phyloP scores from a whole-genome alignment of 345 rosid species.

The Eutrema japonicum region DNA sequence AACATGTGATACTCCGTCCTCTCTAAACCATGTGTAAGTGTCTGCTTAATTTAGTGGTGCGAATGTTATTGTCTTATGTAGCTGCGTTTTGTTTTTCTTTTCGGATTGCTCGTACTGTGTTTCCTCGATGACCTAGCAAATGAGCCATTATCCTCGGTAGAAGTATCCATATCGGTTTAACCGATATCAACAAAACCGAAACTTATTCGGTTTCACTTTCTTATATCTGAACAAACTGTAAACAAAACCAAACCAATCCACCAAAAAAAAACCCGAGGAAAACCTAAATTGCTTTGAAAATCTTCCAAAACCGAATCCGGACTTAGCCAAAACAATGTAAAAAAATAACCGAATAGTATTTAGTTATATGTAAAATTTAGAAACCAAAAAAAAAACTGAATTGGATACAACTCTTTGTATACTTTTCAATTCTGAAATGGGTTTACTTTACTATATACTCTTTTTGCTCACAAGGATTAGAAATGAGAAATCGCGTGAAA shows the following conservation, averaged over 20 bases:
- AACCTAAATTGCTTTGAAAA: too few relatives aligned
- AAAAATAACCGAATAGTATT: background rate
- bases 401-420: background rate
- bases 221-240: too few relatives aligned
- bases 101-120: conserved; percentile 14
- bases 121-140: background rate
- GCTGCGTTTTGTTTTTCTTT: background rate
- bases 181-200: background rate
- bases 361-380: background rate
- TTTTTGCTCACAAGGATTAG: conserved; percentile 2
- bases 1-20: background rate
- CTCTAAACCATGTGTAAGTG: conserved; percentile 18
- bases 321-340: too few relatives aligned
- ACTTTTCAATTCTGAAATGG: background rate
- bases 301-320: too few relatives aligned
- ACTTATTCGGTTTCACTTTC: background rate
- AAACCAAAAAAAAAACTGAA: background rate
- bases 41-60: conserved; percentile 5
- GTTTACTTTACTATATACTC: background rate
- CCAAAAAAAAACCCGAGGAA: too few relatives aligned
- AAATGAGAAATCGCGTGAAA: background rate
- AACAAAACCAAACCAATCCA: too few relatives aligned
- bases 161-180: background rate
- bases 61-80: conserved; percentile 5
- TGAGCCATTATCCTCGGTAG: conserved; percentile 14